Percentiles rank a stretch among this genome's conserved stretches.
Conservation (phyloP, 2,329 filamentous ascomycete genomes). For the Hymenoscyphus albidus region DNA sequence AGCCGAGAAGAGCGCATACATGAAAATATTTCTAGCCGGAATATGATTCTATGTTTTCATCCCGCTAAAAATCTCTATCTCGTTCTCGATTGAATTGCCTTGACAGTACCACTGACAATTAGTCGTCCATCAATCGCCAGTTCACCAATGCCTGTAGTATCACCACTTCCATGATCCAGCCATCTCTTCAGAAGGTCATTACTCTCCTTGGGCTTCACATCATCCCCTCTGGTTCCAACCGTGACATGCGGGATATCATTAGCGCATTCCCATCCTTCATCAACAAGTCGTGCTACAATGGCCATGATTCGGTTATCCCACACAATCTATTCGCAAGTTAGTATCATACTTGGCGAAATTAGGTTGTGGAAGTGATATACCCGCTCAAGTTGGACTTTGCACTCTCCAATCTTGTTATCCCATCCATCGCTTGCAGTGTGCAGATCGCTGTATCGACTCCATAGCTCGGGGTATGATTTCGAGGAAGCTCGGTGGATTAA, state of each 20-base stretch:
- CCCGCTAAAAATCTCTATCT: background rate
- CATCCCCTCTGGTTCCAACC: slow-evolving; percentile 69
- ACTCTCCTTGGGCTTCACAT: slow-evolving; percentile 89
- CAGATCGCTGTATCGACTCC: slow-evolving; percentile 67
- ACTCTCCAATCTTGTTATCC: slow-evolving; percentile 57
- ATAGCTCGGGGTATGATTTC: slow-evolving; percentile 62
- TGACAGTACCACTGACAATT: slow-evolving; percentile 32
- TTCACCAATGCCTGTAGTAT: slow-evolving; percentile 33
- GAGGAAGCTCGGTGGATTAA: slow-evolving; percentile 75
- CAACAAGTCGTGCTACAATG: slow-evolving; percentile 73
- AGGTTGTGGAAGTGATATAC: slow-evolving; percentile 36
- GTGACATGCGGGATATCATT: slow-evolving; percentile 87
- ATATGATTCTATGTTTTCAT: background rate
- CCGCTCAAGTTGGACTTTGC: slow-evolving; percentile 60
- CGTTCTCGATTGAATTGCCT: slow-evolving; percentile 29
- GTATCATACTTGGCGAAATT: background rate
- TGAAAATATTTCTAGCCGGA: too few relatives aligned
- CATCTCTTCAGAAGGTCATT: slow-evolving; percentile 78
- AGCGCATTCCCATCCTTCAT: slow-evolving; percentile 62
- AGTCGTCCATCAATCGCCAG: slow-evolving; percentile 28
- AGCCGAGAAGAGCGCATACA: too few relatives aligned
- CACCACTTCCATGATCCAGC: slow-evolving; percentile 55
- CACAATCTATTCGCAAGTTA: slow-evolving; percentile 52
- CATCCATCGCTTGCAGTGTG: slow-evolving; percentile 42
- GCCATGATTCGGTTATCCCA: slow-evolving; percentile 89